Conservation (phyloP, 768 basidiomycete species). For the Leccinum variicolor region DNA sequence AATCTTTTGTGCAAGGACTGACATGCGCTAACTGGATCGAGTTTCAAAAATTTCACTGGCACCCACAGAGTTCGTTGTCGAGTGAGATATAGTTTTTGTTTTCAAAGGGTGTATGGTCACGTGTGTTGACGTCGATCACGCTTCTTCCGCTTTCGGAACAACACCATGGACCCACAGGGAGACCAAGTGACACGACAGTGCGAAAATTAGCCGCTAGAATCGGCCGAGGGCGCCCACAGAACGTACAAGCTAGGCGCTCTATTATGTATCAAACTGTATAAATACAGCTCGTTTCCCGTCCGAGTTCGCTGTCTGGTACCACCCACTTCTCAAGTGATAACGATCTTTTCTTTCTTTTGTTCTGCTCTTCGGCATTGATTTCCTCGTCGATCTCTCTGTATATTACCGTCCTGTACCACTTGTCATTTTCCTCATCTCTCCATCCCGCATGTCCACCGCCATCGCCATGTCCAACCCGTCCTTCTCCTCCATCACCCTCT, state of each 20-base stretch:
- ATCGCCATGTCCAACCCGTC: constrained; percentile 8
- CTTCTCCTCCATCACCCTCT: constrained; percentile 18
- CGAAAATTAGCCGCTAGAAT: background rate
- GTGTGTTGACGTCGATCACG: constrained; percentile 19
- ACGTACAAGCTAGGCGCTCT: constrained; percentile 8
- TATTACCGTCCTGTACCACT: too few species aligned
- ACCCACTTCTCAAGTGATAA: constrained; percentile 3
- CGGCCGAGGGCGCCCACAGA: background rate
- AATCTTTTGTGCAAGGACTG: constrained; percentile 45
- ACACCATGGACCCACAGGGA: constrained; percentile 14
- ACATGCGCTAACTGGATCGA: constrained; percentile 12
- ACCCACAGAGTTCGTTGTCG: constrained; percentile 10
- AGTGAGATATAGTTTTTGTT: constrained; percentile 9
- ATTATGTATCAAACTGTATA: constrained; percentile 11
- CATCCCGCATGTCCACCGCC: background rate
- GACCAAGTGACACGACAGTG: background rate
- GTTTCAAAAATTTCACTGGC: constrained; percentile 1
- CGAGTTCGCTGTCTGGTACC: constrained; percentile 16
- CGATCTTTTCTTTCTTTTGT: background rate
- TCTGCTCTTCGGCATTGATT: background rate
- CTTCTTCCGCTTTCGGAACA: constrained; percentile 18
- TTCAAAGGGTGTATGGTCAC: constrained; percentile 9
- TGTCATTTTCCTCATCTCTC: background rate
- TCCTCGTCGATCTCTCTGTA: background rate
- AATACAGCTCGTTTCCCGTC: constrained; percentile 3